Conservation (phyloP, 73 alveolate species). For the Paramecium bursaria region DNA sequence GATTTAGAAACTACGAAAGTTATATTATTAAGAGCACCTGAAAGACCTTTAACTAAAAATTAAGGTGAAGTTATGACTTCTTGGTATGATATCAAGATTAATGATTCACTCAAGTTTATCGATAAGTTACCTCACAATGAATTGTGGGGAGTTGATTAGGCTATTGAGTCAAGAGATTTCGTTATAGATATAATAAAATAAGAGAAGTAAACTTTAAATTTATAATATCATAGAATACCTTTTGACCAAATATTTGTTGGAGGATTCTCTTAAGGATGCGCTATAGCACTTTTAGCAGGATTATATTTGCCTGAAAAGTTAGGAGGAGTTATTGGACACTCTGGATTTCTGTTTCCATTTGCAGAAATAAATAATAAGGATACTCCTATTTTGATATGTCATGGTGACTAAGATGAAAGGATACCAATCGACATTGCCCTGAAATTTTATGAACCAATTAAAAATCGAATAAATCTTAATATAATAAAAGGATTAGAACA, state of each 20-base stretch:
- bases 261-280: constrained; percentile 52
- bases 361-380: constrained; percentile 51
- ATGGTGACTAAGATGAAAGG: constrained; percentile 68
- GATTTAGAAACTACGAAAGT: constrained; percentile 44
- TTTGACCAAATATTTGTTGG: constrained; percentile 13
- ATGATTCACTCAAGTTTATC: too few relatives aligned
- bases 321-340: background rate
- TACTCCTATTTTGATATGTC: constrained; percentile 60
- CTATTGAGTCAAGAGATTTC: constrained; percentile 48
- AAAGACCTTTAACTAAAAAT: constrained; percentile 61
- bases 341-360: constrained; percentile 42
- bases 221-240: too few relatives aligned
- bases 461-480: background rate
- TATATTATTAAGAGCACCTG: constrained; percentile 64
- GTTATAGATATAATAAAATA: constrained; percentile 11
- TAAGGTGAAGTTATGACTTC: constrained; percentile 49
- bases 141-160: constrained; percentile 63
- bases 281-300: constrained; percentile 52
- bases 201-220: too few relatives aligned
- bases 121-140: too few relatives aligned
- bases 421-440: constrained; percentile 52
- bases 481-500: constrained; percentile 28
- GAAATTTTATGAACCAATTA: background rate
- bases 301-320: background rate
- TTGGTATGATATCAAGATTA: constrained; percentile 62